Percentiles rank a stretch among this genome's conserved stretches.
phyloP scores from a whole-genome alignment of 345 rosid genomes.

The Acer campestre region DNA sequence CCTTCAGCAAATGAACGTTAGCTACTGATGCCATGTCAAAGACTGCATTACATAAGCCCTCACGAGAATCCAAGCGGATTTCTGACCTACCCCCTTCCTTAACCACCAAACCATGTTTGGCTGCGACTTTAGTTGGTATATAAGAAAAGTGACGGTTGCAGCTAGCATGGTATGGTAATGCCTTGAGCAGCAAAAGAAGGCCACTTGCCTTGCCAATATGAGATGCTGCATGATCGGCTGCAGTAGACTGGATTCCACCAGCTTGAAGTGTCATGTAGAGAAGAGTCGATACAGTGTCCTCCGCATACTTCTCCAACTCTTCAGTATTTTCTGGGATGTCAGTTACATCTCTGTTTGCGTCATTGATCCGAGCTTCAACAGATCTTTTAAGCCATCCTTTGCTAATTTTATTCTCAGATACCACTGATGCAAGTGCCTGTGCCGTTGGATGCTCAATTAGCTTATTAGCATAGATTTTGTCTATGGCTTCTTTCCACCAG shows the following conservation, averaged over 20 bases:
- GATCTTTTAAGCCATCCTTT: conserved; percentile 89
- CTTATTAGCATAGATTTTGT: conserved; percentile 72
- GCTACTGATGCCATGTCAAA: conserved; percentile 92
- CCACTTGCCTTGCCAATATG: conserved; percentile 95
- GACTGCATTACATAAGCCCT: conserved; percentile 62
- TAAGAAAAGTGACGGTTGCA: conserved; percentile 68
- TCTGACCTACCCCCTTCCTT: conserved; percentile 63
- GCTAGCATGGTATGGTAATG: conserved; percentile 82
- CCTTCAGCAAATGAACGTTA: conserved; percentile 76
- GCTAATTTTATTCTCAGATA: conserved; percentile 64
- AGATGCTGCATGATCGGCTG: conserved; percentile 89
- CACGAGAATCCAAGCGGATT: conserved; percentile 61
- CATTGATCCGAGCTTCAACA: conserved; percentile 82
- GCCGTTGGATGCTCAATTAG: conserved; percentile 79
- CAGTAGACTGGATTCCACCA: conserved; percentile 75
- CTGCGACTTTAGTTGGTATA: conserved; percentile 67
- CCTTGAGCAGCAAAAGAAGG: conserved; percentile 71
- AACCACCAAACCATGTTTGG: conserved; percentile 68
- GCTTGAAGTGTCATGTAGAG: conserved; percentile 85
- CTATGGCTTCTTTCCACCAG: conserved; percentile 96
- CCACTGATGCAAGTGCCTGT: conserved; percentile 70
- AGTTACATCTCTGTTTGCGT: conserved; percentile 60
- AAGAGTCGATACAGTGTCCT: conserved; percentile 79
- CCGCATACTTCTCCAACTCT: conserved; percentile 85
- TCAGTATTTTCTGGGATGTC: conserved; percentile 71